These are phyloP conservation scores for Apophysomyces variabilis DNA, from an alignment of 371 early-diverging fungal genomes.

Conservation along the genomic window DNA sequence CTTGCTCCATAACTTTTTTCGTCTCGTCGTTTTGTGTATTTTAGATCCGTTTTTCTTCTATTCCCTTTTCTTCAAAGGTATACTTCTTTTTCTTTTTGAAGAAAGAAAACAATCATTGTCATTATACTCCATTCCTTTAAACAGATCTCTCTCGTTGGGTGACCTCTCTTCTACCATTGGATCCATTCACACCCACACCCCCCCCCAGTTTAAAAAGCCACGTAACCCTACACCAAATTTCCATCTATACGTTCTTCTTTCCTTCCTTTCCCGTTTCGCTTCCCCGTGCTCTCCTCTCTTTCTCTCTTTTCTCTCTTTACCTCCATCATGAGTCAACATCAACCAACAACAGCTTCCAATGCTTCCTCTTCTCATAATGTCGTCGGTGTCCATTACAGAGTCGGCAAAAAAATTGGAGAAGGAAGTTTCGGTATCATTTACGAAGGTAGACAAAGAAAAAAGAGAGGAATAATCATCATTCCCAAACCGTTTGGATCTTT, in stretches of 20 bases:
- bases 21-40: neutral
- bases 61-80: neutral
- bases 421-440: conserved; percentile 95
- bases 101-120: neutral
- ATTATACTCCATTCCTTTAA: neutral
- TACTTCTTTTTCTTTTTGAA: neutral
- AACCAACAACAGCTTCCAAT: conserved; percentile 21
- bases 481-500: too few species aligned
- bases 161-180: too few species aligned
- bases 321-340: conserved; percentile 17
- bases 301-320: neutral
- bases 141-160: neutral
- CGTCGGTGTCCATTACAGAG: conserved; percentile 90
- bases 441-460: conserved; percentile 71
- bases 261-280: neutral
- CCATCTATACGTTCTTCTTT: neutral
- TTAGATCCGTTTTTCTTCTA: neutral
- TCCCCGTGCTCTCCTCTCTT: neutral
- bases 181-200: neutral
- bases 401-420: conserved; percentile 93
- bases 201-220: neutral
- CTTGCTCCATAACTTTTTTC: neutral
- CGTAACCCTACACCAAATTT: neutral
- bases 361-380: conserved; percentile 43
- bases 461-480: too few species aligned